These are phyloP conservation scores for Huntiella savannae DNA, from an alignment of 2,329 filamentous ascomycete genomes.

Conservation along the genomic window DNA sequence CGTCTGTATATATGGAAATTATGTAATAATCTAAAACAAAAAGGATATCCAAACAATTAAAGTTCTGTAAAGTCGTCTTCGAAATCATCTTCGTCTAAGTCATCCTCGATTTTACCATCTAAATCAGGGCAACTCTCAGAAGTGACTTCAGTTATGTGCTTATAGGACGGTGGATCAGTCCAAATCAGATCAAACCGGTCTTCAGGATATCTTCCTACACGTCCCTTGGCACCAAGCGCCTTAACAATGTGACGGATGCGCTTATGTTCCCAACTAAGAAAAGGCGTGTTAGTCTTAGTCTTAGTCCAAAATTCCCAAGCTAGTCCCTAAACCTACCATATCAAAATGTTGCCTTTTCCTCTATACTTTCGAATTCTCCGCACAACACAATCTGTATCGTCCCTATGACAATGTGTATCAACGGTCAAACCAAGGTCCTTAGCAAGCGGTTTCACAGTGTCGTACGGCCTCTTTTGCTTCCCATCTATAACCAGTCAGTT, in stretches of 20 bases:
- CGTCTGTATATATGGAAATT: not conserved
- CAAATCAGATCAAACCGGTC: slow-evolving; percentile 36
- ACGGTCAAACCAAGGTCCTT: slow-evolving; percentile 34
- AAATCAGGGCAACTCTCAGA: slow-evolving; percentile 8
- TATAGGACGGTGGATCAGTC: slow-evolving; percentile 33
- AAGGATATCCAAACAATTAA: slow-evolving; percentile 1
- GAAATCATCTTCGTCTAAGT: not conserved
- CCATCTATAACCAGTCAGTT: slow-evolving; percentile 22
- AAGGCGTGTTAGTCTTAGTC: slow-evolving; percentile 4
- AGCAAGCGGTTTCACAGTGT: slow-evolving; percentile 38
- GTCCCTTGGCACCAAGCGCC: slow-evolving; percentile 28
- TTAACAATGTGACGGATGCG: slow-evolving; percentile 31
- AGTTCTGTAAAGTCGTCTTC: not conserved
- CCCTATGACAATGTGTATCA: slow-evolving; percentile 35
- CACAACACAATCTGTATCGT: slow-evolving; percentile 34
- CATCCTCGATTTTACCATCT: not conserved
- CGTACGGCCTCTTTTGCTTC: slow-evolving; percentile 30
- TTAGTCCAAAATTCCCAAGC: not conserved
- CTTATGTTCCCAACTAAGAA: slow-evolving; percentile 38
- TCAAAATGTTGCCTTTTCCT: slow-evolving; percentile 36
- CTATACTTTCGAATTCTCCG: slow-evolving; percentile 27
- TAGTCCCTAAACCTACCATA: slow-evolving; percentile 23
- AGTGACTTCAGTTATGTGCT: slow-evolving; percentile 22
- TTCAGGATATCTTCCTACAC: slow-evolving; percentile 29
- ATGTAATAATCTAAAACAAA: not conserved